A percentile compares a stretch with the other conserved stretches of the same genome.
These are phyloP conservation scores for Saturnispora sekii DNA, from an alignment of 805 yeast species.

Conservation along the genomic window DNA sequence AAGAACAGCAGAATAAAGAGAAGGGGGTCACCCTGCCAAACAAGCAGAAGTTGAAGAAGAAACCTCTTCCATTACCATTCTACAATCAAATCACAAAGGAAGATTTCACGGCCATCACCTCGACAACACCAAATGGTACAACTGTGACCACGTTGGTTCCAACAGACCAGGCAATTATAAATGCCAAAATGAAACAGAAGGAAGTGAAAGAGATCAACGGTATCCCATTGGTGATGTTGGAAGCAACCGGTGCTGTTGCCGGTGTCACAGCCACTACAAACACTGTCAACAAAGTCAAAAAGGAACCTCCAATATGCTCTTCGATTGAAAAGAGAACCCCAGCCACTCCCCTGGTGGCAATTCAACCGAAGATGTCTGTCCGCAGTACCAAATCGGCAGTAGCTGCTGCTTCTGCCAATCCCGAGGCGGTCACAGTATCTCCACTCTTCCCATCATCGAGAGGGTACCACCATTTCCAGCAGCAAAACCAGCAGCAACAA, in stretches of 20 bases:
- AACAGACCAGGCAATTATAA: constrained; percentile 63
- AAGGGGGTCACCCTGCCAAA: neutral
- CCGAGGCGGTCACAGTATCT: constrained; percentile 6
- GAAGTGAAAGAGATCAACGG: constrained; percentile 35
- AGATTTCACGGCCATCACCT: constrained; percentile 74
- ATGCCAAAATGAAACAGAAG: constrained; percentile 48
- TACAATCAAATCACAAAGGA: constrained; percentile 86
- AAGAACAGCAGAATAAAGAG: constrained; percentile 24
- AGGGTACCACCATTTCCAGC: too few species aligned
- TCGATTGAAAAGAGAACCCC: too few species aligned
- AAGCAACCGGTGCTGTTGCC: constrained; percentile 58
- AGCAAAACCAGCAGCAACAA: too few species aligned
- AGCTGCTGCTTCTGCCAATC: neutral
- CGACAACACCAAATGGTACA: constrained; percentile 88
- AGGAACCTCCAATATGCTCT: neutral
- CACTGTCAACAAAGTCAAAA: neutral
- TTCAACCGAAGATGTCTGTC: neutral
- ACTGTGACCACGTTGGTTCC: constrained; percentile 85
- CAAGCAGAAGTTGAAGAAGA: constrained; percentile 12
- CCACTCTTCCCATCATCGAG: constrained; percentile 8
- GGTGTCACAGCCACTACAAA: neutral
- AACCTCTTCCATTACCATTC: constrained; percentile 71
- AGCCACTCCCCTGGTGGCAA: neutral
- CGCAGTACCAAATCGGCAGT: neutral
- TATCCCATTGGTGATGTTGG: constrained; percentile 44